These are phyloP conservation scores for Cornus controversa DNA, from an alignment of 148 eudicot genomes.

Conservation along the genomic window DNA sequence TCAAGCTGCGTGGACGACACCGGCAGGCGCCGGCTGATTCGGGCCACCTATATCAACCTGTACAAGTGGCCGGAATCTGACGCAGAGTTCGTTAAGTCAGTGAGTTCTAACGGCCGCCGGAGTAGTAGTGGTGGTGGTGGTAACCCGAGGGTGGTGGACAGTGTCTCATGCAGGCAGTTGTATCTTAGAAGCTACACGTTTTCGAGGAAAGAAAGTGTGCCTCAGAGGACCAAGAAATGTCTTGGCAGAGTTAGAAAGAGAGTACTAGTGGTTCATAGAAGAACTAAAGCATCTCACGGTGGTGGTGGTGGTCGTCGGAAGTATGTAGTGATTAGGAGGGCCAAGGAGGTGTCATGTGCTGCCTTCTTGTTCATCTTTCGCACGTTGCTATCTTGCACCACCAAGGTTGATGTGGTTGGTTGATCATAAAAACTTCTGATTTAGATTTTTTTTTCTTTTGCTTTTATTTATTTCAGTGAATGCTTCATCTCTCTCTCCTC, in stretches of 20 bases:
- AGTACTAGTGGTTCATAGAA: constrained; percentile 19
- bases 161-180: constrained; percentile 74
- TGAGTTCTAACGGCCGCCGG: constrained; percentile 29
- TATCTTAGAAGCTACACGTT: constrained; percentile 78
- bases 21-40: constrained; percentile 28
- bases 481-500: too few relatives aligned
- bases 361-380: constrained; percentile 29
- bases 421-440: background rate
- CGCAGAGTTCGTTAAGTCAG: constrained; percentile 60
- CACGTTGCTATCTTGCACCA: constrained; percentile 39
- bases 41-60: constrained; percentile 70
- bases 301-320: constrained; percentile 1
- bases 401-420: constrained; percentile 36
- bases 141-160: constrained; percentile 63
- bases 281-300: background rate
- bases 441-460: background rate
- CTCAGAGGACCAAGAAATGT: constrained; percentile 66
- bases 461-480: background rate
- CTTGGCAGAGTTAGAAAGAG: constrained; percentile 51
- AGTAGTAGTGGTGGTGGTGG: too few relatives aligned
- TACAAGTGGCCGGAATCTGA: constrained; percentile 94
- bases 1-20: constrained; percentile 53
- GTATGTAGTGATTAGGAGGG: constrained; percentile 22
- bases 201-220: constrained; percentile 63
- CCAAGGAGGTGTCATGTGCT: constrained; percentile 28